Evolutionary conservation across 1,284 basidiomycete species (phyloP).

Genomic region (Naganishia liquefaciens): DNA sequence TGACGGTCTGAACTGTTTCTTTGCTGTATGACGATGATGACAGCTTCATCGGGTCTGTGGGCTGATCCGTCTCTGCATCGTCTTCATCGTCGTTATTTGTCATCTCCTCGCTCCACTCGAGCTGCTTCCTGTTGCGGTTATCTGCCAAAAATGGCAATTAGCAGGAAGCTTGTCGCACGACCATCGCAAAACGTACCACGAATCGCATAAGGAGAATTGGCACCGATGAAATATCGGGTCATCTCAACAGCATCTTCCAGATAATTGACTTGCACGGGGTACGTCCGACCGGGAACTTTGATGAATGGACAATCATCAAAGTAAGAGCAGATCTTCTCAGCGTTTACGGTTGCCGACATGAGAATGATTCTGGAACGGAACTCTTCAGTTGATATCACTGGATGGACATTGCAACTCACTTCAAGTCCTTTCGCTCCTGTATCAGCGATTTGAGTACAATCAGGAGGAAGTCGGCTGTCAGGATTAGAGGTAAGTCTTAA

Average conservation of each 20-base stretch:
- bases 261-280: slow-evolving; percentile 84
- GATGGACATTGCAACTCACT: slow-evolving; percentile 57
- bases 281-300: slow-evolving; percentile 92
- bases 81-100: slow-evolving; percentile 65
- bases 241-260: slow-evolving; percentile 91
- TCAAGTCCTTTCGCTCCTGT: slow-evolving; percentile 75
- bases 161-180: slow-evolving; percentile 2
- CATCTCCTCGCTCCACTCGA: slow-evolving; percentile 61
- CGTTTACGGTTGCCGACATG: slow-evolving; percentile 97
- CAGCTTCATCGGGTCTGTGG: slow-evolving; percentile 47
- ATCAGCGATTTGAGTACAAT: slow-evolving; percentile 92
- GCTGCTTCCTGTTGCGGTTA: slow-evolving; percentile 58
- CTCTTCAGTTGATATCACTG: not conserved
- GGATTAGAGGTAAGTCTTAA: not conserved
- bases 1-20: slow-evolving; percentile 76
- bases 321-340: slow-evolving; percentile 88
- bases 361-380: slow-evolving; percentile 69
- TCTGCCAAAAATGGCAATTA: not conserved
- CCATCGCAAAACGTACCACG: slow-evolving; percentile 58
- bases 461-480: slow-evolving; percentile 78
- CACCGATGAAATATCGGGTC: slow-evolving; percentile 79
- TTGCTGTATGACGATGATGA: slow-evolving; percentile 60
- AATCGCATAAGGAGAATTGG: slow-evolving; percentile 80
- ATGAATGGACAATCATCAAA: slow-evolving; percentile 88
- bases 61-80: slow-evolving; percentile 41